These are phyloP conservation scores for Amylostereum chailletii DNA, from an alignment of 1,284 basidiomycete genomes.

Conservation along the genomic window DNA sequence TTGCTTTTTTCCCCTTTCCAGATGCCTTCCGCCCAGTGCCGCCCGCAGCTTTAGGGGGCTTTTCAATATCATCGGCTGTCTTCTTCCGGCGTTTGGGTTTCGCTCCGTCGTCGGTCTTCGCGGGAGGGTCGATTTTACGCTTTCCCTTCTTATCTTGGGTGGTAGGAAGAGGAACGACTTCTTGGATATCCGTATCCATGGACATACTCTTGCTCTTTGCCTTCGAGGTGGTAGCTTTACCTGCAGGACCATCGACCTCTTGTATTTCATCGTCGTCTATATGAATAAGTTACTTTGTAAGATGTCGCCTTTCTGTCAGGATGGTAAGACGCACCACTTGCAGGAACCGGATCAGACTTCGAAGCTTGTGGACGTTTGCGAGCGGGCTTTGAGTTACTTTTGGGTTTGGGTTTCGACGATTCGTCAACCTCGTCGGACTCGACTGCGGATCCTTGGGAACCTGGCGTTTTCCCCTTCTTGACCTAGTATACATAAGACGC, in stretches of 20 bases:
- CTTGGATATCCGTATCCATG: conserved; percentile 3
- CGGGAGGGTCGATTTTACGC: not conserved
- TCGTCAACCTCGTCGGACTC: no score
- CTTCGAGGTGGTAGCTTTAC: not conserved
- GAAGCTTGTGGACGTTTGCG: no score
- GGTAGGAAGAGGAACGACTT: conserved; percentile 5
- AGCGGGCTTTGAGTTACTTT: no score
- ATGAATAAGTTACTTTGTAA: no score
- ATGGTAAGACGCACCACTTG: no score
- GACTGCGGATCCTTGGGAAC: no score
- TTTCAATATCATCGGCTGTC: conserved; percentile 15
- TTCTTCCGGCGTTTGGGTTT: conserved; percentile 17
- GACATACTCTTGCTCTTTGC: not conserved
- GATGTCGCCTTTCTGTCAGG: no score
- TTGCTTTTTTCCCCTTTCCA: conserved; percentile 7
- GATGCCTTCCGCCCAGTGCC: not conserved
- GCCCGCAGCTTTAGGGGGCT: conserved; percentile 8
- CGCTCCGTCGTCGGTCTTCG: not conserved
- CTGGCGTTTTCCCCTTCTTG: not conserved
- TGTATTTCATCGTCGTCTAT: not conserved
- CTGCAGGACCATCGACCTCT: not conserved
- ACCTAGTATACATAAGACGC: not conserved
- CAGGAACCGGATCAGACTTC: no score
- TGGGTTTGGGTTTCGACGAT: no score
- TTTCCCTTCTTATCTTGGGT: conserved; percentile 11